Base-by-base conservation (phyloP, 768 basidiomycete genomes). In the Clathrus columnatus region DNA sequence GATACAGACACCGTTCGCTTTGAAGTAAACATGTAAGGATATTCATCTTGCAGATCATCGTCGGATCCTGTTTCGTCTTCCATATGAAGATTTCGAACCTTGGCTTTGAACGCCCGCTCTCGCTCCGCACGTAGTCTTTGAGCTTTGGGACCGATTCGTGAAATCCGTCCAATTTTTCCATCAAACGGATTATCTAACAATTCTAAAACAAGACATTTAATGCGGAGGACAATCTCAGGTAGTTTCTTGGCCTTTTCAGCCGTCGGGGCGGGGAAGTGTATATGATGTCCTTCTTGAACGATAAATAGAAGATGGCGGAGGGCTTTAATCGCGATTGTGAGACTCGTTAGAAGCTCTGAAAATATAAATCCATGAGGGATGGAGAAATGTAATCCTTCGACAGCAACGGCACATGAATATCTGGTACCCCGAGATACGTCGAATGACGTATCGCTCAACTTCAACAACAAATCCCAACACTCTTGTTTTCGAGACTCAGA, bases 161-260 rank as follows among this genome's bases (percentile, higher is more conserved):
- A 88, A 27, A 91, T 87, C 7, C 86, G 72, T 30, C 81, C 86
- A 18, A 96, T 69, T 57, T 75, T 80, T 16, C 79, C 77, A 68
- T 98, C 94, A 55, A 96, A 81, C 1, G 84, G 79, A 61, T 92
- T 88, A 66, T 98, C 94, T 21, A 82, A 80, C 23, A 83, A 83
- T 67, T 96, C 92, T 7, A 90, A 62, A 48, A 80, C 82, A 29
- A 95, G 62, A 44, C 74, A 74, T n/a, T 75, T 73, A 49, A 93
- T 67, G 8, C 65, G 71, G 45, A 95, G 64, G 0, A 71, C 69
- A 45, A 94, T 64, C 52, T 75, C 73, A 0, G 91, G 91, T 2
- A 92, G 69, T 0, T 65, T 61, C 68, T 91, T 96, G 0, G 92
- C 81, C 2, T 72, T 75, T 67, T 95, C 91, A 0, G 83, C 73